These are phyloP conservation scores for Bromus sterilis DNA, from an alignment of 176 grass and related monocot genomes.

Conservation along the genomic window DNA sequence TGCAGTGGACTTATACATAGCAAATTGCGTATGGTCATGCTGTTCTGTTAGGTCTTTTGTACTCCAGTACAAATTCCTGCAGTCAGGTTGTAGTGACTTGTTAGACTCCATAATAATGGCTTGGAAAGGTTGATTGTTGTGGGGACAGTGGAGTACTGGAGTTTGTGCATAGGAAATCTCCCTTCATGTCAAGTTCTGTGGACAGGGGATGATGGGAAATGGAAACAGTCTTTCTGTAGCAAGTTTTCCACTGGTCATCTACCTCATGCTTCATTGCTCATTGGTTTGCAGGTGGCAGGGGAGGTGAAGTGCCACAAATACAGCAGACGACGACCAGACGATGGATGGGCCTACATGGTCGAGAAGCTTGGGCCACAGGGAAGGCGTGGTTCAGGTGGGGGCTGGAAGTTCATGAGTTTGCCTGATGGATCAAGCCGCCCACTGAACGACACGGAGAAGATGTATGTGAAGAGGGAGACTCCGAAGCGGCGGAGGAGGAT, in stretches of 20 bases:
- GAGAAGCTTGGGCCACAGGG: slow-evolving; percentile 71
- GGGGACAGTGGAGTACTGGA: not conserved
- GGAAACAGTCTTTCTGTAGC: not conserved
- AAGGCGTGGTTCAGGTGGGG: slow-evolving; percentile 64
- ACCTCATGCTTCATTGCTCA: not conserved
- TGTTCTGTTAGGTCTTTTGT: not conserved
- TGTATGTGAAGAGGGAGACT: slow-evolving; percentile 93
- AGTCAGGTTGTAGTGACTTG: not conserved
- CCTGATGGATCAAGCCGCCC: slow-evolving; percentile 77
- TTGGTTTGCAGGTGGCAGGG: slow-evolving; percentile 57
- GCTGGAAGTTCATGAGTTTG: slow-evolving; percentile 83
- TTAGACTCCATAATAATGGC: not conserved
- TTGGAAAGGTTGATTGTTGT: not conserved
- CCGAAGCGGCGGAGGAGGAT: slow-evolving; percentile 75
- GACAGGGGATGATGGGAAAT: not conserved
- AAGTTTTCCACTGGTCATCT: not conserved
- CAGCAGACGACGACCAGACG: slow-evolving; percentile 63
- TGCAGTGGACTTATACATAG: not conserved
- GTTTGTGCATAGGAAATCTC: not conserved
- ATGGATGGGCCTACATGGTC: slow-evolving; percentile 82
- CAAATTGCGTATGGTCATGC: not conserved
- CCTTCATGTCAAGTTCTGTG: not conserved
- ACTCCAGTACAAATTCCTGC: not conserved
- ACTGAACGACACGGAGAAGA: slow-evolving; percentile 84
- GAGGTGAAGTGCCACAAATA: slow-evolving; percentile 94